A percentile compares a stretch with the other conserved stretches of the same genome.
These are phyloP conservation scores for Sporisorium exsertum DNA, from an alignment of 1,284 basidiomycete species.

Conservation along the genomic window DNA sequence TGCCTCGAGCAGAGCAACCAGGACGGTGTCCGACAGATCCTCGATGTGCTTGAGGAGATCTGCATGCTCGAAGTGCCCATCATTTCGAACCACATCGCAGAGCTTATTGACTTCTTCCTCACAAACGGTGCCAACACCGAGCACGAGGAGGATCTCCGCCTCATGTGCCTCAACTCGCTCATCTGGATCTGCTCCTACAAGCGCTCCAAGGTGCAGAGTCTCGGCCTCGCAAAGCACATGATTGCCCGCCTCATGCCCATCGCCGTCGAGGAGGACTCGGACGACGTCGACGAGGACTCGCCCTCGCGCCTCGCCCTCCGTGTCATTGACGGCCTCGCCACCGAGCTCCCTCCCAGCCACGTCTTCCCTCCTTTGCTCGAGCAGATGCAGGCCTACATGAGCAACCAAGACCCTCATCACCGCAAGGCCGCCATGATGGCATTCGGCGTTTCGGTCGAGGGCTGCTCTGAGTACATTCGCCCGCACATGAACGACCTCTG, in stretches of 20 bases:
- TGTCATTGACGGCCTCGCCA: constrained; percentile 92
- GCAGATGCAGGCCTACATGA: constrained; percentile 70
- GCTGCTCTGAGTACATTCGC: constrained; percentile 97
- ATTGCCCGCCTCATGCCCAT: constrained; percentile 93
- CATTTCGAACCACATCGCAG: constrained; percentile 86
- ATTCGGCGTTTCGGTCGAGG: constrained; percentile 95
- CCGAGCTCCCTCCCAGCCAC: constrained; percentile 91
- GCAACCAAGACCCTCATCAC: constrained; percentile 71
- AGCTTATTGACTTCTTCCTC: constrained; percentile 90
- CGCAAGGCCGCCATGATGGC: constrained; percentile 96
- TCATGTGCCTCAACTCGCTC: constrained; percentile 91
- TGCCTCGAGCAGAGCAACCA: constrained; percentile 86
- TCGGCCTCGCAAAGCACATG: constrained; percentile 86
- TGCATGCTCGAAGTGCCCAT: constrained; percentile 91
- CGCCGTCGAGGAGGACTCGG: constrained; percentile 86
- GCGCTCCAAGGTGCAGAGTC: constrained; percentile 92
- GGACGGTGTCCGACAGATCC: constrained; percentile 85
- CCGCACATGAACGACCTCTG: constrained; percentile 92
- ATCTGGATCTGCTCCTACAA: constrained; percentile 93
- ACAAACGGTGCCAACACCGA: constrained; percentile 83
- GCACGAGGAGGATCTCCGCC: constrained; percentile 84
- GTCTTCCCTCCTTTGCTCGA: constrained; percentile 92
- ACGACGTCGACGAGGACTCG: constrained; percentile 87
- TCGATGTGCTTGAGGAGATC: constrained; percentile 95
- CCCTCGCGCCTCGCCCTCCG: constrained; percentile 93